These are phyloP conservation scores for Rhinocladiella mackenziei DNA, from an alignment of 2,329 filamentous ascomycete genomes.

Conservation along the genomic window DNA sequence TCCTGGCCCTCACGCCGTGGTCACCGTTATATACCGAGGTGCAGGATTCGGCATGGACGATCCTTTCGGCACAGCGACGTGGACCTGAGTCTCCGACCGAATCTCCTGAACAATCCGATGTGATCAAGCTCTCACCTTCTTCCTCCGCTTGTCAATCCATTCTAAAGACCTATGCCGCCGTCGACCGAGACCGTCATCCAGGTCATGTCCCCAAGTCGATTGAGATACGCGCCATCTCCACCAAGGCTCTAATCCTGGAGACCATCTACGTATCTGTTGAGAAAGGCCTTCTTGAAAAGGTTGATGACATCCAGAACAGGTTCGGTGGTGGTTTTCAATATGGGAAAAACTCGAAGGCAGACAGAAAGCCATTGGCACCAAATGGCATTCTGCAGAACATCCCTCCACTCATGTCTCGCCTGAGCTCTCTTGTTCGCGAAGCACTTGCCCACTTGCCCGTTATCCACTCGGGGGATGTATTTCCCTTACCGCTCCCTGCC, in stretches of 20 bases:
- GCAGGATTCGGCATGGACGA: conserved; percentile 71
- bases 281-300: conserved; percentile 69
- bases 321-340: conserved; percentile 61
- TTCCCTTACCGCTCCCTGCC: conserved; percentile 70
- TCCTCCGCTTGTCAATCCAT: conserved; percentile 76
- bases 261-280: conserved; percentile 85
- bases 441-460: conserved; percentile 70
- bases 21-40: conserved; percentile 41
- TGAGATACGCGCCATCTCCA: conserved; percentile 78
- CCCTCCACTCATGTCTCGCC: conserved; percentile 19
- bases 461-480: conserved; percentile 76
- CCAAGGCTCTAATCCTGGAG: conserved; percentile 73
- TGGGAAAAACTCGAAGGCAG: conserved; percentile 25
- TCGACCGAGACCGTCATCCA: conserved; percentile 70
- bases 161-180: conserved; percentile 64
- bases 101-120: conserved; percentile 64
- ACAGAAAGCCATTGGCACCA: conserved; percentile 12
- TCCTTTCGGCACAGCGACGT: conserved; percentile 64
- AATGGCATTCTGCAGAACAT: conserved; percentile 22
- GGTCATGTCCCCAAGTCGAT: conserved; percentile 71
- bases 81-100: conserved; percentile 41
- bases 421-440: conserved; percentile 59
- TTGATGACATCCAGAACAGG: conserved; percentile 77
- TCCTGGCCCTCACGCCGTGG: conserved; percentile 47
- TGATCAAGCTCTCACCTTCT: conserved; percentile 73